phyloP scores from a whole-genome alignment of 2,329 filamentous ascomycete genomes.

The Rutstroemia sp. region DNA sequence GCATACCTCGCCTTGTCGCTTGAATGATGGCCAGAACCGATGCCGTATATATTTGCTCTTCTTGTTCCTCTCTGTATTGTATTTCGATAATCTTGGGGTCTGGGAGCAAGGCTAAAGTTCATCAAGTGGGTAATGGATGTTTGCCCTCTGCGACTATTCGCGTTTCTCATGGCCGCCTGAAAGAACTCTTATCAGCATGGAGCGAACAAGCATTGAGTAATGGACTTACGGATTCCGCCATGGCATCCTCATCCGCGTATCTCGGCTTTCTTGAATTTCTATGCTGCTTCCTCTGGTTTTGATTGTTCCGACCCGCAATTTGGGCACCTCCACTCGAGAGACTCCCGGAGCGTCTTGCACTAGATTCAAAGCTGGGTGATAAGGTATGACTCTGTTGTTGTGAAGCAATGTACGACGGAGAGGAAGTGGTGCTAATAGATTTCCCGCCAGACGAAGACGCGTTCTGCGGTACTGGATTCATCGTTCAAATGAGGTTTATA shows the following conservation, averaged over 20 bases:
- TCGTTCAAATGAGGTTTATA: slow-evolving; percentile 9
- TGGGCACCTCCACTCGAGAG: slow-evolving; percentile 11
- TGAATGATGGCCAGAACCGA: slow-evolving; percentile 83
- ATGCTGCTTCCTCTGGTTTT: slow-evolving; percentile 73
- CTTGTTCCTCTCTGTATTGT: slow-evolving; percentile 42
- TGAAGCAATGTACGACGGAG: slow-evolving; percentile 18
- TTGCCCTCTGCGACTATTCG: slow-evolving; percentile 74
- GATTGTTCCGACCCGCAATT: slow-evolving; percentile 56
- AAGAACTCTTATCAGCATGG: slow-evolving; percentile 10
- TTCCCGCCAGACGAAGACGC: slow-evolving; percentile 27
- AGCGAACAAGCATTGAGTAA: background rate
- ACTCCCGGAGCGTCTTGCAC: slow-evolving; percentile 21
- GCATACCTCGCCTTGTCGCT: slow-evolving; percentile 79
- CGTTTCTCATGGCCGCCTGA: slow-evolving; percentile 47
- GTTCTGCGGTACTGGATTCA: slow-evolving; percentile 28
- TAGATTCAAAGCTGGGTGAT: slow-evolving; percentile 26
- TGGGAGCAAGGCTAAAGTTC: slow-evolving; percentile 77
- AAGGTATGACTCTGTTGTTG: slow-evolving; percentile 24
- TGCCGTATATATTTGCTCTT: slow-evolving; percentile 71
- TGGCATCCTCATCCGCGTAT: slow-evolving; percentile 74
- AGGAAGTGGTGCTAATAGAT: slow-evolving; percentile 24
- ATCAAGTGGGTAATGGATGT: slow-evolving; percentile 96
- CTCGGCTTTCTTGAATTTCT: slow-evolving; percentile 70
- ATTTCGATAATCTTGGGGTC: slow-evolving; percentile 51
- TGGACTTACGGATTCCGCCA: slow-evolving; percentile 65